Evolutionary conservation across 2,329 filamentous ascomycete genomes (phyloP).

Genomic region (Nothopassalora personata): DNA sequence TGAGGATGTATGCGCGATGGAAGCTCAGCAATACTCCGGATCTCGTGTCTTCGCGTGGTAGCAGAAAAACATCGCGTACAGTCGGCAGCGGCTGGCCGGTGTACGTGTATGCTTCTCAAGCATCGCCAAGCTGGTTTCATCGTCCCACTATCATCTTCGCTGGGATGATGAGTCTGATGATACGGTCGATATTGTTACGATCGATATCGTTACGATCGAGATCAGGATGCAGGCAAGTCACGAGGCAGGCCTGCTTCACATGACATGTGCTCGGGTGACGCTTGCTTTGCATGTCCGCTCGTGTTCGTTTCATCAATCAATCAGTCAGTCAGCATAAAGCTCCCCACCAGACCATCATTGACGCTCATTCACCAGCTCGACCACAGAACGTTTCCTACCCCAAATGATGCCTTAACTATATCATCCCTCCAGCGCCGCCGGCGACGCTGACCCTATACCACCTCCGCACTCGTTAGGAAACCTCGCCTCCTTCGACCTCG

Average conservation of each 20-base stretch:
- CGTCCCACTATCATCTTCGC: conserved; percentile 22
- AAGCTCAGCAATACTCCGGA: conserved; percentile 49
- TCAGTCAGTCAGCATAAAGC: neutral
- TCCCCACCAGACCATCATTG: neutral
- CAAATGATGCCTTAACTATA: neutral
- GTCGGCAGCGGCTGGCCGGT: neutral
- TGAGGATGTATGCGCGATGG: conserved; percentile 55
- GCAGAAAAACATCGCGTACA: conserved; percentile 44
- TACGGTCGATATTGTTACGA: neutral
- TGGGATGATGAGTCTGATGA: neutral
- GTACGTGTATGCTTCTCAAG: conserved; percentile 23
- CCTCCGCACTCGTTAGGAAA: neutral
- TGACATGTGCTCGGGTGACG: neutral
- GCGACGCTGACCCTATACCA: conserved; percentile 9
- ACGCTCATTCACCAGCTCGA: neutral
- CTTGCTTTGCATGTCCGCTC: neutral
- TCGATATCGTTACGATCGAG: neutral
- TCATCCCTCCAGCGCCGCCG: conserved; percentile 5
- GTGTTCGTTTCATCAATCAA: neutral
- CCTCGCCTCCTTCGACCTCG: neutral
- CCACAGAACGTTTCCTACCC: neutral
- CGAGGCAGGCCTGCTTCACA: neutral
- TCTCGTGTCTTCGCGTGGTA: conserved; percentile 42
- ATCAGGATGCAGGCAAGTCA: neutral
- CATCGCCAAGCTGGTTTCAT: conserved; percentile 28